Evolutionary conservation across 2,329 filamentous ascomycete genomes (phyloP).

Genomic region (Colletotrichum kahawae): DNA sequence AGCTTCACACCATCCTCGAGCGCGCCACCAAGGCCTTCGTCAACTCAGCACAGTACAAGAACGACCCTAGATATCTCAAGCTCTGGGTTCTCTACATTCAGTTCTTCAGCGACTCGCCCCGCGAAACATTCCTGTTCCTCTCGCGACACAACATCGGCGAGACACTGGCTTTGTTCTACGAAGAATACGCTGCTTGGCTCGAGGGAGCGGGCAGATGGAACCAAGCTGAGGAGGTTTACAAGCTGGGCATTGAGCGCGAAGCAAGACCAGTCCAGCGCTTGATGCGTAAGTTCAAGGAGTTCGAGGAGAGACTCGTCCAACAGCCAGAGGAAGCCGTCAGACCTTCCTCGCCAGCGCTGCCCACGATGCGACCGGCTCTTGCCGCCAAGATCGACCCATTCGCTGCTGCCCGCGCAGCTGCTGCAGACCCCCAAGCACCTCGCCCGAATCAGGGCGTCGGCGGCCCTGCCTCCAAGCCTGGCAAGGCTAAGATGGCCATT

Average conservation of each 20-base stretch:
- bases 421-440: conserved; percentile 70
- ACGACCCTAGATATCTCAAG: conserved; percentile 91
- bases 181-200: conserved; percentile 94
- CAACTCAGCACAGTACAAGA: conserved; percentile 85
- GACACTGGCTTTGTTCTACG: conserved; percentile 87
- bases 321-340: conserved; percentile 65
- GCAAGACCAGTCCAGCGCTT: conserved; percentile 83
- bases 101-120: conserved; percentile 90
- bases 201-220: conserved; percentile 83
- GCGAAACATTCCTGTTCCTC: conserved; percentile 91
- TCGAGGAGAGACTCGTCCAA: conserved; percentile 77
- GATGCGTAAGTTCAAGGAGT: conserved; percentile 89
- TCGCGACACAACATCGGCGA: conserved; percentile 89
- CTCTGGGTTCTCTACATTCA: conserved; percentile 94
- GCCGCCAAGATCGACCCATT: conserved; percentile 89
- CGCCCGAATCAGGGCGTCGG: conserved; percentile 52
- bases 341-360: conserved; percentile 86
- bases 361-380: conserved; percentile 80
- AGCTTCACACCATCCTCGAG: conserved; percentile 86
- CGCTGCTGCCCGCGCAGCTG: conserved; percentile 55
- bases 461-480: conserved; percentile 63
- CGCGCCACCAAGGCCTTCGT: conserved; percentile 91
- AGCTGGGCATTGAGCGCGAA: conserved; percentile 85
- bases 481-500: conserved; percentile 84
- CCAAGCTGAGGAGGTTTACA: conserved; percentile 94